phyloP scores from a whole-genome alignment of 306 rosid genomes.

The Geum urbanum region DNA sequence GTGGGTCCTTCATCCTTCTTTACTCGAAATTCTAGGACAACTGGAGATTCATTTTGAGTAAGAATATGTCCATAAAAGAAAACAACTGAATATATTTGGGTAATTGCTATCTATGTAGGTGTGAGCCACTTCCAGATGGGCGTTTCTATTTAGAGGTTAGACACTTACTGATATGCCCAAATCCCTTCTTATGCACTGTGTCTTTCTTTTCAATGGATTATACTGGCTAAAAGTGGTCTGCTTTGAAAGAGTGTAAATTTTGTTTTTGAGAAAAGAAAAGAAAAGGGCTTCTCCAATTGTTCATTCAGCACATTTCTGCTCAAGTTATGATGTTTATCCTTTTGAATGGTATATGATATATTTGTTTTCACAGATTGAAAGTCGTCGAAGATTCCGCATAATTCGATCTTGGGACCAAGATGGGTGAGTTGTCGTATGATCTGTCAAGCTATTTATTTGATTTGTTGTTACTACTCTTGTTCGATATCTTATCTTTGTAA shows the following conservation, averaged over 20 bases:
- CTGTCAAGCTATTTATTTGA: conserved; percentile 18
- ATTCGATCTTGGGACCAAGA: conserved; percentile 84
- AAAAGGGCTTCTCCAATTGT: conserved; percentile 1
- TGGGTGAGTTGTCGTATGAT: conserved; percentile 54
- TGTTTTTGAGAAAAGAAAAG: neutral
- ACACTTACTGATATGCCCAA: neutral
- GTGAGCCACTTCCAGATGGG: conserved; percentile 98
- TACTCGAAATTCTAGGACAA: conserved; percentile 11
- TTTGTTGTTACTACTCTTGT: neutral
- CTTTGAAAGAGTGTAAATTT: neutral
- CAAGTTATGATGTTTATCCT: neutral
- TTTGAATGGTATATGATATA: neutral
- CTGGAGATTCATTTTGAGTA: conserved; percentile 3
- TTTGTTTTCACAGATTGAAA: conserved; percentile 63
- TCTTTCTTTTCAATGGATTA: too few species aligned
- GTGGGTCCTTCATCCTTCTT: conserved; percentile 54
- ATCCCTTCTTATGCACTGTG: conserved; percentile 9
- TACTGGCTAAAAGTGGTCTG: neutral
- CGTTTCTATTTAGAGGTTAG: conserved; percentile 94
- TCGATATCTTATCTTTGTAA: conserved; percentile 24
- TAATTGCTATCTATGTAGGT: conserved; percentile 45
- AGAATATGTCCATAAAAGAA: neutral
- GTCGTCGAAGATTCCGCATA: conserved; percentile 75
- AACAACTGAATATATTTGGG: neutral
- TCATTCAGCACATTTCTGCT: neutral